A percentile compares a stretch with the other conserved stretches of the same genome.
These are phyloP conservation scores for Anthracocystis walkeri DNA, from an alignment of 1,284 basidiomycete species.

Conservation along the genomic window DNA sequence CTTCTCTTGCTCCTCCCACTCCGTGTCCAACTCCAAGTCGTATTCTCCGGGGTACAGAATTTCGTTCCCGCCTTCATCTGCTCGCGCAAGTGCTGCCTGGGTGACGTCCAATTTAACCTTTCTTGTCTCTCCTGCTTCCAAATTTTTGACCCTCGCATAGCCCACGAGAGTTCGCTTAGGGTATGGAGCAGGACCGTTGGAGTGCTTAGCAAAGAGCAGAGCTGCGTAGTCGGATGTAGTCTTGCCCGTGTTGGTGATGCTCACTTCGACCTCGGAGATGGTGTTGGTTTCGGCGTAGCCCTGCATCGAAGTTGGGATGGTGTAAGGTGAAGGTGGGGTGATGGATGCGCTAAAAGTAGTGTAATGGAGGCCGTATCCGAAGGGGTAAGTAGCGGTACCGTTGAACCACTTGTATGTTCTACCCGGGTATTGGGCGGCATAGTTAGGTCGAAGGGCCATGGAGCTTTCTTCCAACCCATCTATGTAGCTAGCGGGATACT, in stretches of 20 bases:
- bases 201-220: constrained; percentile 16
- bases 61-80: constrained; percentile 16
- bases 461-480: constrained; percentile 7
- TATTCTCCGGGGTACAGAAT: constrained; percentile 28
- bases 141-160: constrained; percentile 12
- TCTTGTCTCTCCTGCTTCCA: constrained; percentile 11
- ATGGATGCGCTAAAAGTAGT: constrained; percentile 12
- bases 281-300: constrained; percentile 12
- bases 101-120: constrained; percentile 10
- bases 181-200: constrained; percentile 21
- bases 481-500: constrained; percentile 22
- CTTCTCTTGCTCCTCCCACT: neutral
- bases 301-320: neutral
- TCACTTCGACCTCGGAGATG: neutral
- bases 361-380: constrained; percentile 26
- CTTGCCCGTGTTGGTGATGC: constrained; percentile 12
- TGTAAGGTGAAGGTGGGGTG: neutral
- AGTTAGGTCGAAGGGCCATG: constrained; percentile 16
- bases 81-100: constrained; percentile 24
- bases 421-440: constrained; percentile 10
- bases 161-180: constrained; percentile 20
- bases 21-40: constrained; percentile 16
- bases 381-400: constrained; percentile 17
- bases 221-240: constrained; percentile 22
- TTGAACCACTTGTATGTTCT: constrained; percentile 37